Conservation (phyloP, 352 stramenopile species). For the Phytophthora citricola region DNA sequence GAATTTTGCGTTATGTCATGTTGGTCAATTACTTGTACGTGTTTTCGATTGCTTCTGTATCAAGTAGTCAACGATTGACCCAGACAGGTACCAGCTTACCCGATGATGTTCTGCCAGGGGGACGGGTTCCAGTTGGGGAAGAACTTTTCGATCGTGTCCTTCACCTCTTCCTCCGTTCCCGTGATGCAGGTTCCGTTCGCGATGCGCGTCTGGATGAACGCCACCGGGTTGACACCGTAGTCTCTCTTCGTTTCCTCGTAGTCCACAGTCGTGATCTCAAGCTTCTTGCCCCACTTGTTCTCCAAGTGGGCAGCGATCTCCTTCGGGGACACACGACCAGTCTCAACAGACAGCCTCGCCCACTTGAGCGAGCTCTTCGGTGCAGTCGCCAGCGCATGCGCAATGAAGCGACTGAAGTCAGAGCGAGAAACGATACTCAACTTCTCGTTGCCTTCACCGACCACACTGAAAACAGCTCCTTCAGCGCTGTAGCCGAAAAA, state of each 20-base stretch:
- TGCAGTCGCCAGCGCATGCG: slow-evolving; percentile 17
- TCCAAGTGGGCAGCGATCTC: slow-evolving; percentile 28
- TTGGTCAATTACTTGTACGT: too few relatives aligned
- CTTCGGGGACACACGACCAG: slow-evolving; percentile 23
- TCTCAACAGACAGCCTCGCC: slow-evolving; percentile 26
- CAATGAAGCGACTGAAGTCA: slow-evolving; percentile 33
- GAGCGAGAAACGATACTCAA: slow-evolving; percentile 29
- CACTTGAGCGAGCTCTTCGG: slow-evolving; percentile 23
- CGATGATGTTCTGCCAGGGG: slow-evolving; percentile 20
- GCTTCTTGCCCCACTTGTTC: slow-evolving; percentile 39
- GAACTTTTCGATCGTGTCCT: slow-evolving; percentile 20
- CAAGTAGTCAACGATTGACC: too few relatives aligned
- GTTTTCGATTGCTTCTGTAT: too few relatives aligned
- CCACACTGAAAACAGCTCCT: slow-evolving; percentile 14
- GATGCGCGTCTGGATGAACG: slow-evolving; percentile 31
- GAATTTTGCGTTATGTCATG: too few relatives aligned
- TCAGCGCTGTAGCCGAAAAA: slow-evolving; percentile 32
- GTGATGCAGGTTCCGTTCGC: slow-evolving; percentile 23
- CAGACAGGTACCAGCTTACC: background rate
- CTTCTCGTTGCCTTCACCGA: slow-evolving; percentile 24
- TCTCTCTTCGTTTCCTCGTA: slow-evolving; percentile 32
- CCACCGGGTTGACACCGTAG: slow-evolving; percentile 23
- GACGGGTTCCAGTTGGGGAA: slow-evolving; percentile 32
- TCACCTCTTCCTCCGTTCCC: slow-evolving; percentile 20
- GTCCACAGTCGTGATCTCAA: slow-evolving; percentile 21